These are phyloP conservation scores for Penicillium sp. DNA, from an alignment of 2,329 filamentous ascomycete species.

Conservation along the genomic window DNA sequence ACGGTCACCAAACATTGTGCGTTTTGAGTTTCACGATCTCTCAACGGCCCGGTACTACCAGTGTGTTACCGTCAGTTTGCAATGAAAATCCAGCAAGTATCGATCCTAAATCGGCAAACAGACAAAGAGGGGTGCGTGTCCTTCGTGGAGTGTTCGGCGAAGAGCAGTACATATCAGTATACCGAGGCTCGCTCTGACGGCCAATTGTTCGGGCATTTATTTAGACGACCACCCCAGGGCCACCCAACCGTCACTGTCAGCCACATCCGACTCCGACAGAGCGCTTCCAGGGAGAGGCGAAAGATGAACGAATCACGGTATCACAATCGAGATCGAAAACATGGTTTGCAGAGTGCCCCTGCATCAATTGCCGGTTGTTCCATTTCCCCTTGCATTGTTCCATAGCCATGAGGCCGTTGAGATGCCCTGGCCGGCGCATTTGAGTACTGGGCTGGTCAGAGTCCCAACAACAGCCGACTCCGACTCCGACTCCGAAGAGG, in stretches of 20 bases:
- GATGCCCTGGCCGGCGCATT: neutral
- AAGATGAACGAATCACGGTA: conserved; percentile 12
- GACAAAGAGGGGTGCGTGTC: conserved; percentile 2
- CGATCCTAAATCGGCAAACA: conserved; percentile 1
- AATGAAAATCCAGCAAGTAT: conserved; percentile 5
- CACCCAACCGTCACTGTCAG: conserved; percentile 5
- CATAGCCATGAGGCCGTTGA: neutral
- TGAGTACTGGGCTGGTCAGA: neutral
- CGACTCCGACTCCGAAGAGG: conserved; percentile 12
- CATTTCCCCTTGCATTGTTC: neutral
- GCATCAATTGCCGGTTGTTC: neutral
- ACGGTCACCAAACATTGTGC: conserved; percentile 14
- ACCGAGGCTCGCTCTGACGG: neutral
- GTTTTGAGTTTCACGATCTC: conserved; percentile 2
- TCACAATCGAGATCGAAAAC: neutral
- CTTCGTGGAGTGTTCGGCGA: conserved; percentile 1
- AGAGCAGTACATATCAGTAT: conserved; percentile 11
- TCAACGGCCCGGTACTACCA: conserved; percentile 3
- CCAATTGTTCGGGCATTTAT: conserved; percentile 3
- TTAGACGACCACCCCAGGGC: conserved; percentile 7
- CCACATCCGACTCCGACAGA: conserved; percentile 12
- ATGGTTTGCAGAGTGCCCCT: neutral
- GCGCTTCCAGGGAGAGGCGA: neutral
- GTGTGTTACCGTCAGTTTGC: conserved; percentile 4
- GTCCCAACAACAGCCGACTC: conserved; percentile 9